Base-by-base conservation (phyloP, 1,284 basidiomycete species). In the Ganoderma leucocontextum region DNA sequence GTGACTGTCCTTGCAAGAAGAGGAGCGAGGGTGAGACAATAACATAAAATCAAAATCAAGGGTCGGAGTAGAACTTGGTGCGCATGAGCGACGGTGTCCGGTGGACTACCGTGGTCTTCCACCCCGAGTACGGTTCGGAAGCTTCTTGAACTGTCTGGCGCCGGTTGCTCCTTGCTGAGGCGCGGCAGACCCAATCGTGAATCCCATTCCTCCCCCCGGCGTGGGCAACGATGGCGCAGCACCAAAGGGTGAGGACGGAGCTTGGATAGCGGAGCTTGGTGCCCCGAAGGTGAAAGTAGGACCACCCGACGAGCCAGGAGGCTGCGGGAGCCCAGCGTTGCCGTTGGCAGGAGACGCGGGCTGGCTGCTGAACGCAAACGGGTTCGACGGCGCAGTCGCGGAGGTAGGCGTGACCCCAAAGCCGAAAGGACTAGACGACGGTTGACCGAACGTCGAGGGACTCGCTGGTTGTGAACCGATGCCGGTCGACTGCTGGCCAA, bases 261-360 rank as follows among this genome's bases (percentile, higher is more conserved):
- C 36, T 52, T 70, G 70, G 25, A 70, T 67, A 13, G 73, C 70
- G n/a, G 72, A 59, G 57, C 62, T 69, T 19, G 72, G 65, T 35
- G 72, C 71, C 36, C 77, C 79, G 57, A 81, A 80, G 1, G 72
- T 42, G 72, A 80, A 80, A 25, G 64, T 13, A 39, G 74, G 47
- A 4, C 72, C 73, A 29, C 61, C 67, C 4, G 73, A 65, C 19
- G 76, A 67, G 25, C 74, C 76, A 22, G 77, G 72, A 19, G 78
- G 72, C 29, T 72, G 74, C 5, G 80, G 80, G 10, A 80, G 70
- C 12, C 76, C 78, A 42, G 75, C 39, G 44, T 71, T 76, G 9
- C 75, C 66, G n/a, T 71, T 73, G 4, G 79, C 80, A n/a, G 80
- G 80, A 2, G 80, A 80, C 4, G 80, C 77, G 1, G 79, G 79